Evolutionary conservation across 2,329 filamentous ascomycete species (phyloP), one percentile per base, ranked within the genome.

Genomic region (Basipetospora sp.): DNA sequence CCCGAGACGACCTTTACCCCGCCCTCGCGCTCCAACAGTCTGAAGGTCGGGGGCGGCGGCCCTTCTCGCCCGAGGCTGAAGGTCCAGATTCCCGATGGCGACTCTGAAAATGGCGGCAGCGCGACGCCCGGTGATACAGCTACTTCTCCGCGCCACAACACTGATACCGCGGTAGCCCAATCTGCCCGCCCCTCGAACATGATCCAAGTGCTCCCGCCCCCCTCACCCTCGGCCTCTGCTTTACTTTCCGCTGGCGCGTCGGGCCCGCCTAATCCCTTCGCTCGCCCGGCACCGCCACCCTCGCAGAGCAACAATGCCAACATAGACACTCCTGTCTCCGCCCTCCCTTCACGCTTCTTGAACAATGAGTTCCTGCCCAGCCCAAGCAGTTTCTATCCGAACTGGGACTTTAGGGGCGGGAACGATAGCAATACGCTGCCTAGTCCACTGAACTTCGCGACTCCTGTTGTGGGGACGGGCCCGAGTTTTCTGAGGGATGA

Each of bases 191-290:
- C 65, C 18, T 15, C 38, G 11, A 8, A 20, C 60, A 64, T 41
- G 62, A 75, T 32, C 75, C 69, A 4, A 77, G 84, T 94, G 3
- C 67, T 98, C 5, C 90, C 90, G 14, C 88, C 88, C 6, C 90
- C 90, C 0, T 94, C 90, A 1, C 88, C 90, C 0, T 93, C 85
- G 20, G 82, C 85, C 3, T 81, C 81, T 16, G 76, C 85, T 3
- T 66, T 96, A 5, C 65, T 94, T 39, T 94, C 86, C 34, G 90
- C 90, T 1, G 90, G 90, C 29, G 88, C 90, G 8, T 80, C 79
- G 27, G 90, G 90, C 0, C 90, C 90, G 11, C 86, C 86, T 2
- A 98, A 98, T 54, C 90, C 90, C 0, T 98, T 96, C 55, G 90
- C 90, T 6, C 72, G 88, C 30, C 90, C 88, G 1, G 72, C 78